Evolutionary conservation across 805 yeast species (phyloP).

Genomic region (Cyberlindnera suaveolens): DNA sequence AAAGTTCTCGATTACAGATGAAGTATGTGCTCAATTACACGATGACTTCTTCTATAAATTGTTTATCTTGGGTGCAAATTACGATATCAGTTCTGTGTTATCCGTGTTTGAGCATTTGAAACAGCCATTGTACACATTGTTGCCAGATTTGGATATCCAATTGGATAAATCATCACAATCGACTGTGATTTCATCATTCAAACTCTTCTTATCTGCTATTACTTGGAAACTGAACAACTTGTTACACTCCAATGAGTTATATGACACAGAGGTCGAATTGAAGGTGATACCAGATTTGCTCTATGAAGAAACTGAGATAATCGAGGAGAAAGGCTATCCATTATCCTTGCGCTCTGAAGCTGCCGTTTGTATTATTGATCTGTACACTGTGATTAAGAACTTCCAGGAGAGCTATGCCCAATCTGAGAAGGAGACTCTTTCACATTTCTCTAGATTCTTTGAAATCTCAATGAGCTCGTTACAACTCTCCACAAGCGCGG

Average conservation of each 20-base stretch:
- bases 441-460: constrained; percentile 15
- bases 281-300: constrained; percentile 9
- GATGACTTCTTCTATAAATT: constrained; percentile 17
- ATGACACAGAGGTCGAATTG: constrained; percentile 18
- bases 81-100: constrained; percentile 7
- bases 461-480: constrained; percentile 18
- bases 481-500: constrained; percentile 25
- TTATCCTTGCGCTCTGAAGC: constrained; percentile 16
- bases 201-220: constrained; percentile 13
- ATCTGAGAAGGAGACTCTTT: constrained; percentile 27
- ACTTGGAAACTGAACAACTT: constrained; percentile 15
- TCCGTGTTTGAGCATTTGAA: constrained; percentile 9
- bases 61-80: constrained; percentile 11
- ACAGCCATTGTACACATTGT: neutral
- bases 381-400: constrained; percentile 22
- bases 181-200: constrained; percentile 3
- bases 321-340: constrained; percentile 3
- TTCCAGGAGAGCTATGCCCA: constrained; percentile 29
- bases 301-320: constrained; percentile 8
- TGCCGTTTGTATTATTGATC: constrained; percentile 21
- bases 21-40: constrained; percentile 9
- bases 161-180: neutral
- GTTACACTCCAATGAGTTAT: constrained; percentile 11
- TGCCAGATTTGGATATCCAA: neutral
- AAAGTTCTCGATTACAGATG: constrained; percentile 8